Evolutionary conservation across 2,329 filamentous ascomycete species (phyloP).

Genomic region (Aspergillus sp.): DNA sequence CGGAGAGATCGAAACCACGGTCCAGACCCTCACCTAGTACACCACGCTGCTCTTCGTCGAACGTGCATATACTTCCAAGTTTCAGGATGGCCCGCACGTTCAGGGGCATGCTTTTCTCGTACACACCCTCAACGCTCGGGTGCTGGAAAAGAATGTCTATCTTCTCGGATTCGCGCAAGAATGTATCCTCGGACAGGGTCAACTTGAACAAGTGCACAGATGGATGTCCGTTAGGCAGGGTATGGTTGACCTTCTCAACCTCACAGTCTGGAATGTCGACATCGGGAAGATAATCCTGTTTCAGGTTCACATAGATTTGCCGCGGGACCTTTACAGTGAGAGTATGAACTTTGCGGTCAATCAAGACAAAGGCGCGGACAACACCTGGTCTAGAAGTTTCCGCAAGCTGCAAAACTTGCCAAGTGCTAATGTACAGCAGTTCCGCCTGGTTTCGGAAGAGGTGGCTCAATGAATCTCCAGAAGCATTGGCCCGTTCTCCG

Average conservation of each 20-base stretch:
- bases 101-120: conserved; percentile 88
- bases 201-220: conserved; percentile 94
- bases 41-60: conserved; percentile 85
- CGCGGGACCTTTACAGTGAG: conserved; percentile 87
- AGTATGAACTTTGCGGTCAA: conserved; percentile 86
- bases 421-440: conserved; percentile 83
- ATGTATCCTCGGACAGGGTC: conserved; percentile 82
- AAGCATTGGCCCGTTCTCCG: conserved; percentile 70
- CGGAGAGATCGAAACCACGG: conserved; percentile 83
- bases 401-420: conserved; percentile 88
- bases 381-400: conserved; percentile 81
- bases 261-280: conserved; percentile 82
- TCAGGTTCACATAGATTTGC: conserved; percentile 88
- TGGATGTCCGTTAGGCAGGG: conserved; percentile 89
- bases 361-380: conserved; percentile 84
- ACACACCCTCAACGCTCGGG: conserved; percentile 92
- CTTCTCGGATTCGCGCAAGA: conserved; percentile 79
- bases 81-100: conserved; percentile 84
- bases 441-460: conserved; percentile 93
- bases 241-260: conserved; percentile 91
- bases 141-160: conserved; percentile 84
- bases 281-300: conserved; percentile 80
- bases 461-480: conserved; percentile 62
- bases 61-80: conserved; percentile 86
- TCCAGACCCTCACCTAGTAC: conserved; percentile 91